These are phyloP conservation scores for Cercospora zeina DNA, from an alignment of 2,329 filamentous ascomycete species.

Conservation along the genomic window DNA sequence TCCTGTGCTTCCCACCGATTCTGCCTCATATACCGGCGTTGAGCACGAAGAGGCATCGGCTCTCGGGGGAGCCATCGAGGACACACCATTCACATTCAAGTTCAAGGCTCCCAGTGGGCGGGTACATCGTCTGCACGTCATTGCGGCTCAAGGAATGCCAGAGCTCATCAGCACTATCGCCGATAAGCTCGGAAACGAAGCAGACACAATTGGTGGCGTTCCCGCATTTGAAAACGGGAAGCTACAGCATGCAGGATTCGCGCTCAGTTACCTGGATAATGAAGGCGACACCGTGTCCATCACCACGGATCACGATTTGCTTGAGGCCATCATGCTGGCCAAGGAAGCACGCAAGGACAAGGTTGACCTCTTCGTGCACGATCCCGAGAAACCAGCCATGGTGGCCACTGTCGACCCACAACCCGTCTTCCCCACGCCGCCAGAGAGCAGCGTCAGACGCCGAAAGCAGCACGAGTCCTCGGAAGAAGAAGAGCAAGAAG, in stretches of 20 bases:
- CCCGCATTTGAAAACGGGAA: slow-evolving; percentile 77
- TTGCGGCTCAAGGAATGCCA: slow-evolving; percentile 75
- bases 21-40: slow-evolving; percentile 84
- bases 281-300: slow-evolving; percentile 97
- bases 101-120: slow-evolving; percentile 97
- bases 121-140: slow-evolving; percentile 86
- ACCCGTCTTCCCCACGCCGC: slow-evolving; percentile 55
- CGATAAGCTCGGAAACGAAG: slow-evolving; percentile 80
- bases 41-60: slow-evolving; percentile 68
- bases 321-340: slow-evolving; percentile 84
- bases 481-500: slow-evolving; percentile 58
- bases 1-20: slow-evolving; percentile 89
- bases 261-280: slow-evolving; percentile 92
- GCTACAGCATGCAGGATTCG: slow-evolving; percentile 76
- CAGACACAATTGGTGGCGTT: slow-evolving; percentile 78
- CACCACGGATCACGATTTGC: slow-evolving; percentile 88
- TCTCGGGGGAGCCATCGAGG: slow-evolving; percentile 61
- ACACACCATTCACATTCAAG: slow-evolving; percentile 91
- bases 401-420: slow-evolving; percentile 62
- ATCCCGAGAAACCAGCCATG: slow-evolving; percentile 86
- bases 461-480: slow-evolving; percentile 53
- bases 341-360: slow-evolving; percentile 79
- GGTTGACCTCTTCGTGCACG: slow-evolving; percentile 95
- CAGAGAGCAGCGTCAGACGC: slow-evolving; percentile 52
- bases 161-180: slow-evolving; percentile 76